Evolutionary conservation across 2,329 filamentous ascomycete species (phyloP).

Genomic region (Knufia petricola): DNA sequence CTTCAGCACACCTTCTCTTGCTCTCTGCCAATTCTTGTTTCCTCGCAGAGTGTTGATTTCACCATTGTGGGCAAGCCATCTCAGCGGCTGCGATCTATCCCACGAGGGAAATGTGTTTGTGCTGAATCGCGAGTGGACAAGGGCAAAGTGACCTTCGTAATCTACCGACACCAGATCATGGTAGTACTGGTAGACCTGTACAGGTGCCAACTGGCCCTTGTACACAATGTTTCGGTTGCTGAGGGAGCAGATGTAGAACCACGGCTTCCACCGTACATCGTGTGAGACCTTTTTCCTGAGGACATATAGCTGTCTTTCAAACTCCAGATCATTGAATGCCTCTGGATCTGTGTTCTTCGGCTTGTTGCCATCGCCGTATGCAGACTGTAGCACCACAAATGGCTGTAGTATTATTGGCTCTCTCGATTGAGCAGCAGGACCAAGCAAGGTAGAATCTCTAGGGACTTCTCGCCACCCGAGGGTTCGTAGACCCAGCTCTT

Average conservation of each 20-base stretch:
- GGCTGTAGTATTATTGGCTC: constrained; percentile 94
- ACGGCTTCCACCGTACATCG: constrained; percentile 90
- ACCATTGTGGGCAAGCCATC: constrained; percentile 97
- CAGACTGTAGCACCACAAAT: constrained; percentile 78
- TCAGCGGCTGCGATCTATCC: constrained; percentile 90
- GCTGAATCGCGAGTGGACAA: constrained; percentile 94
- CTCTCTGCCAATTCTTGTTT: constrained; percentile 99
- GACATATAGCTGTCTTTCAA: constrained; percentile 89
- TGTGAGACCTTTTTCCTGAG: constrained; percentile 91
- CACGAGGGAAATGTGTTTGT: constrained; percentile 98
- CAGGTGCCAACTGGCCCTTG: constrained; percentile 89
- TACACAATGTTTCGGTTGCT: constrained; percentile 99
- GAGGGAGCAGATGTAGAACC: constrained; percentile 96
- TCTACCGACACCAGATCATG: constrained; percentile 94
- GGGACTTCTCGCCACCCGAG: constrained; percentile 95
- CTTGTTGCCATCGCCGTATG: constrained; percentile 71
- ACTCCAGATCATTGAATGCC: constrained; percentile 71
- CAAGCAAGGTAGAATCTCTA: constrained; percentile 83
- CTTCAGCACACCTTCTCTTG: constrained; percentile 87
- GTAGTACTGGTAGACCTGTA: constrained; percentile 97
- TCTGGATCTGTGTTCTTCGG: constrained; percentile 70
- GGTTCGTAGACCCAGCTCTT: constrained; percentile 76
- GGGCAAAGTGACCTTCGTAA: constrained; percentile 92
- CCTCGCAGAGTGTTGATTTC: constrained; percentile 96
- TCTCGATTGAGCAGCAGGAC: constrained; percentile 82